Evolutionary conservation across 2,329 filamentous ascomycete species (phyloP).

Genomic region (Ceratocystis eucalypticola): DNA sequence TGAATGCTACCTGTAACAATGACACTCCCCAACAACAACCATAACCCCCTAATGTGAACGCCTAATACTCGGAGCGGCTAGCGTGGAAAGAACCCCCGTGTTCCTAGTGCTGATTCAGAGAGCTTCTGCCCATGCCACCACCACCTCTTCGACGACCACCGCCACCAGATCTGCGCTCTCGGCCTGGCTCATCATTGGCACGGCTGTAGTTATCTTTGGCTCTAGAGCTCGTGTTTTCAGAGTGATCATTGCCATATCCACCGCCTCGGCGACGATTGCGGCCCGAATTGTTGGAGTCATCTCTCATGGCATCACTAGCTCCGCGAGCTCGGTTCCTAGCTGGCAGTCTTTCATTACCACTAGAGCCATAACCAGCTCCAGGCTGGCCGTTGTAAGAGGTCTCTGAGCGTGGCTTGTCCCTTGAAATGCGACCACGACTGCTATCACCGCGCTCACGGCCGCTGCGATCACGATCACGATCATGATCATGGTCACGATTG

Average conservation of each 20-base stretch:
- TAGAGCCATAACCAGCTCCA: constrained; percentile 1
- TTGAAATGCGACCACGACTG: not conserved
- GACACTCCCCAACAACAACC: constrained; percentile 6
- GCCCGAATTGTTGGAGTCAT: not conserved
- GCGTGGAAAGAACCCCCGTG: constrained; percentile 15
- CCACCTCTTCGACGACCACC: constrained; percentile 8
- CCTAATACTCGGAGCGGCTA: constrained; percentile 15
- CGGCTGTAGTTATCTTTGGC: not conserved
- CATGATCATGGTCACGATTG: too few species aligned
- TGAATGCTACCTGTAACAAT: constrained; percentile 17
- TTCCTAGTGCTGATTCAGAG: constrained; percentile 17
- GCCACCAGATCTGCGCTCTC: constrained; percentile 6
- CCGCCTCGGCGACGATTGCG: constrained; percentile 1
- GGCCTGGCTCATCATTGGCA: not conserved
- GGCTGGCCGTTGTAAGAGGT: not conserved
- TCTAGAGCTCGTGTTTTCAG: not conserved
- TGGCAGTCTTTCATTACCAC: constrained; percentile 5
- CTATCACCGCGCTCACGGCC: not conserved
- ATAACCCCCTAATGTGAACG: not conserved
- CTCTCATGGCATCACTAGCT: not conserved
- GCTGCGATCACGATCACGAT: too few species aligned
- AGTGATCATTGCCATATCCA: not conserved
- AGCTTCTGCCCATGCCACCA: constrained; percentile 5
- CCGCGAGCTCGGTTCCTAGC: not conserved
- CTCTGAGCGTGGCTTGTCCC: not conserved